Percentiles rank a stretch among this genome's conserved stretches.
Evolutionary conservation across 352 stramenopile genomes (phyloP).

Genomic region (Blastocystis sp.): DNA sequence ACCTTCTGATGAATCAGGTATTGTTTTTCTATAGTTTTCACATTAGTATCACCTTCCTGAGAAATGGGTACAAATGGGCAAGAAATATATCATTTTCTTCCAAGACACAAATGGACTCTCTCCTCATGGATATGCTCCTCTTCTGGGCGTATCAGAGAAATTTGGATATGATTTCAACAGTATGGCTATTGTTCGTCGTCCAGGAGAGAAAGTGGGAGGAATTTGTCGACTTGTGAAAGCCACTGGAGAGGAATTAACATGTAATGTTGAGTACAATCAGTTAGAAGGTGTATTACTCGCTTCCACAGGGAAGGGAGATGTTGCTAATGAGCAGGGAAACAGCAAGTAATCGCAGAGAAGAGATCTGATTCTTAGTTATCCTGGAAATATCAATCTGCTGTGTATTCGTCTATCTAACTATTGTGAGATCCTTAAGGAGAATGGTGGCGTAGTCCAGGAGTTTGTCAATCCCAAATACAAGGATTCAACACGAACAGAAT

Average conservation of each 20-base stretch:
- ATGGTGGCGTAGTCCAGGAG: conserved; percentile 81
- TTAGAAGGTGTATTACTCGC: conserved; percentile 84
- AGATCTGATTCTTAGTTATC: conserved; percentile 68
- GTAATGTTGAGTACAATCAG: conserved; percentile 94
- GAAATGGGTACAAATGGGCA: conserved; percentile 78
- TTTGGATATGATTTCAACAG: conserved; percentile 36
- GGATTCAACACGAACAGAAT: conserved; percentile 79
- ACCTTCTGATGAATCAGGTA: conserved; percentile 82
- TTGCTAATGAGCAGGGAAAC: conserved; percentile 76
- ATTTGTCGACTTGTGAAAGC: conserved; percentile 79
- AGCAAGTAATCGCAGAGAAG: background rate
- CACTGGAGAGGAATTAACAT: conserved; percentile 75
- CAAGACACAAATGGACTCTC: conserved; percentile 75
- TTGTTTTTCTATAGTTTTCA: background rate
- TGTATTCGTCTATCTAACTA: conserved; percentile 81
- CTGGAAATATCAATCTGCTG: conserved; percentile 87
- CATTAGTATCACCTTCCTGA: conserved; percentile 74
- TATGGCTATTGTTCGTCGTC: conserved; percentile 54
- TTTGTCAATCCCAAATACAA: conserved; percentile 92
- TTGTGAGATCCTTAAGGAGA: conserved; percentile 74
- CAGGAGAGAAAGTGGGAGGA: conserved; percentile 74
- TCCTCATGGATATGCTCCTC: conserved; percentile 69
- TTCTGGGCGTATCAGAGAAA: conserved; percentile 68
- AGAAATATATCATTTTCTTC: conserved; percentile 89
- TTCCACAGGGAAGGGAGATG: conserved; percentile 75